Conservation (phyloP, 2,329 filamentous ascomycete genomes). For the Pestalotiopsis sp. region DNA sequence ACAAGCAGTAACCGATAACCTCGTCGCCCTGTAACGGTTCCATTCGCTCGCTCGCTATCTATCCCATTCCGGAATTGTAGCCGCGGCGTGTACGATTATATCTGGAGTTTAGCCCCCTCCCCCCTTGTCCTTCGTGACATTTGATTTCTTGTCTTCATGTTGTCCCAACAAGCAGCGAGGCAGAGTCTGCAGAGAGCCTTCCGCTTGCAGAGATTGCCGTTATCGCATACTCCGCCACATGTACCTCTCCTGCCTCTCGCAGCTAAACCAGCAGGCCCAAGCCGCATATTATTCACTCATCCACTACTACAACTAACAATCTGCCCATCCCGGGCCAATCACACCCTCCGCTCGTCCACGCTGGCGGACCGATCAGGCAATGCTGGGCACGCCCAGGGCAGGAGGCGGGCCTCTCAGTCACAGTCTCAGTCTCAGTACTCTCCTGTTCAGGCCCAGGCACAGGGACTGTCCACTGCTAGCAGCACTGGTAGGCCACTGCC, state of each 20-base stretch:
- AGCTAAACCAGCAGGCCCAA: conserved; percentile 1
- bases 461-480: background rate
- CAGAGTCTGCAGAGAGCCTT: conserved; percentile 14
- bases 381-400: background rate
- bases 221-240: conserved; percentile 11
- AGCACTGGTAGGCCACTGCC: no score
- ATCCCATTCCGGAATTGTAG: background rate
- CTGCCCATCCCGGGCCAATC: conserved; percentile 14
- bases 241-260: conserved; percentile 13
- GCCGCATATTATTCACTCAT: conserved; percentile 3
- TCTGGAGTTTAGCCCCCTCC: background rate
- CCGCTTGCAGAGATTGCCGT: conserved; percentile 11
- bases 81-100: conserved; percentile 12
- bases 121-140: background rate
- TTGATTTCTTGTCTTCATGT: conserved; percentile 8
- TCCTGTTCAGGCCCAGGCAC: background rate
- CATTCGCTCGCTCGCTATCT: background rate
- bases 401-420: background rate
- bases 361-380: conserved; percentile 14
- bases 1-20: background rate
- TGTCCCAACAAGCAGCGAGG: conserved; percentile 9
- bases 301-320: conserved; percentile 9
- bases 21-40: background rate
- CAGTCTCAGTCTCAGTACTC: background rate
- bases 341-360: conserved; percentile 9